A percentile compares a stretch with the other conserved stretches of the same genome.
Evolutionary conservation across 305 asterid species (phyloP).

Genomic region (Euphrasia arctica): DNA sequence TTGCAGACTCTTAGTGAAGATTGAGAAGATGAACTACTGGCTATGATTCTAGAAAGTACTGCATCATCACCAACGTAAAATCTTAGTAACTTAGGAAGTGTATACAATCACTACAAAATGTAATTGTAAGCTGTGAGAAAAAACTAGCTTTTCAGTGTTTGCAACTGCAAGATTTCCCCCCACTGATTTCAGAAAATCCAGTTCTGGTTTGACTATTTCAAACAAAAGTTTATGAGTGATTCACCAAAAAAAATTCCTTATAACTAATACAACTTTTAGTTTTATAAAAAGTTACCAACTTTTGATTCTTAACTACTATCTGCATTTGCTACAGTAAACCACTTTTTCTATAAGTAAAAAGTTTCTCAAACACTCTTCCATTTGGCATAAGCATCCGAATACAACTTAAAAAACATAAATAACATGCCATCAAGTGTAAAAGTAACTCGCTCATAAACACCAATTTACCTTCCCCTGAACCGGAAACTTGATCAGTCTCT

Average conservation of each 20-base stretch:
- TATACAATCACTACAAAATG: conserved; percentile 1
- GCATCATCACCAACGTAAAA: conserved; percentile 12
- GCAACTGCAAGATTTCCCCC: not conserved
- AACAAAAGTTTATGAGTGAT: not conserved
- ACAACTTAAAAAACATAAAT: not conserved
- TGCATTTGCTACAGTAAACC: too few species aligned
- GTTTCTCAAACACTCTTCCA: not conserved
- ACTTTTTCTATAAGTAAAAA: too few species aligned
- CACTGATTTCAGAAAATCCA: not conserved
- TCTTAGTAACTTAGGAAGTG: not conserved
- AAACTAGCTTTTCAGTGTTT: not conserved
- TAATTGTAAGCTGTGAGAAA: not conserved
- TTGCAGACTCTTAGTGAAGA: conserved; percentile 6
- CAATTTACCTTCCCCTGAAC: conserved; percentile 10
- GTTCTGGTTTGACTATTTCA: not conserved
- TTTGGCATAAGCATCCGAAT: not conserved
- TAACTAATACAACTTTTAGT: not conserved
- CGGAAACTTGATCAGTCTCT: not conserved
- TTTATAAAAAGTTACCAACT: too few species aligned
- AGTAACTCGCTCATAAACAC: not conserved
- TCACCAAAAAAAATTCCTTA: not conserved
- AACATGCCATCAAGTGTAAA: not conserved
- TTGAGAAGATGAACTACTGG: conserved; percentile 6
- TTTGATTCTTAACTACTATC: too few species aligned
- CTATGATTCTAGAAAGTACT: not conserved